Evolutionary conservation across 2,329 filamentous ascomycete genomes (phyloP), one percentile per base, ranked within the genome.

Genomic region (Pseudopithomyces maydicus): DNA sequence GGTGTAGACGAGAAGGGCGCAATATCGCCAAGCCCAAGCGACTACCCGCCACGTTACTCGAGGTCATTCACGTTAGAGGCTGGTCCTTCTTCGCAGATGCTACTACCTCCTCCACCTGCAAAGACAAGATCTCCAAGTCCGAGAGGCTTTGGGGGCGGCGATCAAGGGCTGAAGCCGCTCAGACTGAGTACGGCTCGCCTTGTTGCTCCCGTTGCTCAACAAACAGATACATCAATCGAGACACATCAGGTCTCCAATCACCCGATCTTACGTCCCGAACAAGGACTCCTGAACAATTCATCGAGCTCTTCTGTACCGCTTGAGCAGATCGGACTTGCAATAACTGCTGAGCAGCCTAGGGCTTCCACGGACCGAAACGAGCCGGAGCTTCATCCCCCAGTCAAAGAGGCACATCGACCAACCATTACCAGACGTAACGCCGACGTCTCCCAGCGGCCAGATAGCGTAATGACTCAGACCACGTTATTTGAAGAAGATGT

Each of bases 401-500:
- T 32, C n/a, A 26, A 57, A 10, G 41, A 50, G 12, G 17, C 29
- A 10, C 41, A 58, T 44, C 57, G 58, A 46, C 23, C 53, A 8
- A 54, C 51, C 19, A 63, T 51, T 29, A 42, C 51, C 46, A 57
- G 55, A 46, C 52, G 57, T 8, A 52, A 56, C 17, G 22, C 43
- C 12, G 57, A 61, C 14, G 32, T 41, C 7, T 53, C 56, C 7
- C 56, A 61, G 47, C 63, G 73, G 11, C 71, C 69, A 2, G 55
- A 72, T 19, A 76, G 73, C 56, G 64, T 66, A 8, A 59, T 74
- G 48, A 75, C 71, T 2, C 68, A 74, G 52, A 61, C 61, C 23
- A 77, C 74, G n/a, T 64, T 77, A 1, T 77, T 77, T 29, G 74
- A 77, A 57, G 74, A 77, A 59, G 73, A 75, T 42, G 66, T 68